These are phyloP conservation scores for Parietichytrium sp. DNA, from an alignment of 108 stramenopile genomes.

Conservation along the genomic window DNA sequence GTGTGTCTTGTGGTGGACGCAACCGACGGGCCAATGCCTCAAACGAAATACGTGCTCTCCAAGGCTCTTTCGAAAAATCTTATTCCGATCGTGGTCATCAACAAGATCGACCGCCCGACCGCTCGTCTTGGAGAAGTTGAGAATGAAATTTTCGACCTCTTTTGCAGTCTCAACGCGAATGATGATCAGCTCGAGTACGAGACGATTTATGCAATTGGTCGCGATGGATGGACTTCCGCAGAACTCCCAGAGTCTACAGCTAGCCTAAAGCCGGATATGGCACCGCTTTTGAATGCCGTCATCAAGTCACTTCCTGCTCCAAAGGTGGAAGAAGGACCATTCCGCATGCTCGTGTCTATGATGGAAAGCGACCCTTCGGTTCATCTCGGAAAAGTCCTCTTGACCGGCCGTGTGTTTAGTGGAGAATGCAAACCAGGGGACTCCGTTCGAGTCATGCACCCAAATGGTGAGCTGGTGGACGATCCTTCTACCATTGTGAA, in stretches of 20 bases:
- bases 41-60: constrained; percentile 94
- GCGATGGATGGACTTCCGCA: constrained; percentile 81
- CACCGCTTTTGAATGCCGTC: constrained; percentile 86
- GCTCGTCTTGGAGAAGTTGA: constrained; percentile 94
- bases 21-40: constrained; percentile 97
- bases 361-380: constrained; percentile 72
- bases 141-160: constrained; percentile 95
- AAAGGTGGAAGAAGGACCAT: constrained; percentile 53
- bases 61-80: constrained; percentile 89
- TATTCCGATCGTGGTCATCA: constrained; percentile 92
- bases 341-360: constrained; percentile 74
- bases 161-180: constrained; percentile 88
- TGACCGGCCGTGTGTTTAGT: not conserved
- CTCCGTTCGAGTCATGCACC: constrained; percentile 17
- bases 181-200: constrained; percentile 97
- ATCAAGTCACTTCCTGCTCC: constrained; percentile 72
- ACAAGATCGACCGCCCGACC: constrained; percentile 96
- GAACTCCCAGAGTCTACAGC: constrained; percentile 80
- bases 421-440: constrained; percentile 33
- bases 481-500: not conserved
- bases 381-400: constrained; percentile 37
- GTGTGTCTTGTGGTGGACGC: constrained; percentile 93
- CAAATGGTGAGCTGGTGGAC: constrained; percentile 9
- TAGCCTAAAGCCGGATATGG: constrained; percentile 75
- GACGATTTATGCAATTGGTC: constrained; percentile 88